Base-by-base conservation (phyloP, 352 stramenopile species). In the Peronosclerospora sorghi region DNA sequence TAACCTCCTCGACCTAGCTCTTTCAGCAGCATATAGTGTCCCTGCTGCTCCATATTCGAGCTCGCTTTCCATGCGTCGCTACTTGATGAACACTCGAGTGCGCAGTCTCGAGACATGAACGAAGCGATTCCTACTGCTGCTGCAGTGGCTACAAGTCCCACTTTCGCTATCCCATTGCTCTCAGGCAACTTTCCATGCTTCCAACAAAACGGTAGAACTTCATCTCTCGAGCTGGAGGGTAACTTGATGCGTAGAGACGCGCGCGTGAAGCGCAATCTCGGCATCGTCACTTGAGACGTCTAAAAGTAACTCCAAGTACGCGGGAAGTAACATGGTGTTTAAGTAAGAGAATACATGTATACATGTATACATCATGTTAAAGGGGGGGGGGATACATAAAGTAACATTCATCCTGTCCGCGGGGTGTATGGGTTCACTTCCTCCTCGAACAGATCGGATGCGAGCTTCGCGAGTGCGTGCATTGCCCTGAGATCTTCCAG, bases 1-100 rank as follows among this genome's bases (percentile, higher is more conserved):
- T 5, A 48, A 83, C 73, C 73, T 63, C 73, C 70, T 56, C 68
- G 59, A 3, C 73, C 73, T 14, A 86, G 58, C 41, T 86, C 73
- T 38, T 80, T 86, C 41, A 73, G 52, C 36, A 86, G 39, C 15
- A 45, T 52, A 46, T 86, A 86, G 19, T 63, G 49, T 8, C 66
- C 70, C 20, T 59, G 53, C 10, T 57, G 35, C 4, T 65, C 59
- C 18, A 59, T 1, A 13, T 48, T 56, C 2, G 35, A 2, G 4
- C 4, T 42, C 9, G 1, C 30, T 40, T 40, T 49, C 56, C 37
- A 55, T 7, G 23, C 21, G 6, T 47, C 48, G 8, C 41, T 14
- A 27, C 37, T 61, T 0, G 51, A 54, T n/a, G 45, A 45, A 18
- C 48, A 66, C 32, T 66, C 36, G n/a, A 51, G 48, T 32, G 51